Evolutionary conservation across 768 basidiomycete genomes (phyloP).

Genomic region (Leccinum incarnatum): DNA sequence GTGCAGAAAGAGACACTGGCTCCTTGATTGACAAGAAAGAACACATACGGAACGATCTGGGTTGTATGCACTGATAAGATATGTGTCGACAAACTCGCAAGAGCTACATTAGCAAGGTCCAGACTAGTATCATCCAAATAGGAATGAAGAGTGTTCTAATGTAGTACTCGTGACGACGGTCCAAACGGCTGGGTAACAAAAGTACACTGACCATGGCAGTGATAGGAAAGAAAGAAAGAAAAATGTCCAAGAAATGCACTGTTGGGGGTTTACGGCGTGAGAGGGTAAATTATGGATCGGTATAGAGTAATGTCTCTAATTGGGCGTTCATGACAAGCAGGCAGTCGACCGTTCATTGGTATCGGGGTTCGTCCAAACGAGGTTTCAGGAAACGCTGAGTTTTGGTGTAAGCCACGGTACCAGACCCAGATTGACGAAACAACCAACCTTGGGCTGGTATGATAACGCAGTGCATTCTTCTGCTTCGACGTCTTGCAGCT

Average conservation of each 20-base stretch:
- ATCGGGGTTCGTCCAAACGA: conserved; percentile 15
- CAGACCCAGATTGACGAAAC: background rate
- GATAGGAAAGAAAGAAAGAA: background rate
- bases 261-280: background rate
- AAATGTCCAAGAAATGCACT: background rate
- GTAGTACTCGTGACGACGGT: background rate
- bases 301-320: conserved; percentile 5
- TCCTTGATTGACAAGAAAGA: background rate
- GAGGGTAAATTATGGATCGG: conserved; percentile 1
- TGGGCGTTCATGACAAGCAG: background rate
- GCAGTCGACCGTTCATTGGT: background rate
- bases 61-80: background rate
- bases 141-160: background rate
- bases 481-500: conserved; percentile 18
- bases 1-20: too few relatives aligned
- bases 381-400: conserved; percentile 17
- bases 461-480: background rate
- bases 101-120: conserved; percentile 12
- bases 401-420: background rate
- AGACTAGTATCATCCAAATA: background rate
- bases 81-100: background rate
- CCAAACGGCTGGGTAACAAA: background rate
- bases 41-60: background rate
- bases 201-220: conserved; percentile 5
- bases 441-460: conserved; percentile 21